Conservation (phyloP, 2,329 filamentous ascomycete species). For the Macrophomina pseudophaseolina region DNA sequence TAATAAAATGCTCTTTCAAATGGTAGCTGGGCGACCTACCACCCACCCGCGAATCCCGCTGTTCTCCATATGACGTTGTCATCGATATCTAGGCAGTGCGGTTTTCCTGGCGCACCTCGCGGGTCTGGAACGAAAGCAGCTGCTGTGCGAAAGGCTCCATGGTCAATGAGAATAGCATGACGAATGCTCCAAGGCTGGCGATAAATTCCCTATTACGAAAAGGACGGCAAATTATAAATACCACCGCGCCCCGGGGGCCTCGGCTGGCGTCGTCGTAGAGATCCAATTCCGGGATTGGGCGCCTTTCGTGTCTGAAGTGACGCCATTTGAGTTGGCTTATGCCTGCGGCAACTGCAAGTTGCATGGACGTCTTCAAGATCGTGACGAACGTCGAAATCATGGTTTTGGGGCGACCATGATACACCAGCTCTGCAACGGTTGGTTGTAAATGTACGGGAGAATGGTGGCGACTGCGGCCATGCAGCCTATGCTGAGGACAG, state of each 20-base stretch:
- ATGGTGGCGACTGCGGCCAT: slow-evolving; percentile 24
- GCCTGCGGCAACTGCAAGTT: slow-evolving; percentile 38
- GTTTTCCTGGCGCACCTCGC: neutral
- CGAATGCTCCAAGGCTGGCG: neutral
- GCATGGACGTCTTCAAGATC: slow-evolving; percentile 37
- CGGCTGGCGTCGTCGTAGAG: neutral
- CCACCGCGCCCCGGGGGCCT: neutral
- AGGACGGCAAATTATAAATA: neutral
- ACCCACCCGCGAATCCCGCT: too few species aligned
- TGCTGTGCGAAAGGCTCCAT: slow-evolving; percentile 2
- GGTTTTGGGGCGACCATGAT: slow-evolving; percentile 36
- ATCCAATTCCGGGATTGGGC: neutral
- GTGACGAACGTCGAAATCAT: slow-evolving; percentile 43
- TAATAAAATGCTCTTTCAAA: neutral
- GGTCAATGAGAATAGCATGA: neutral
- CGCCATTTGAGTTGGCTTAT: slow-evolving; percentile 47
- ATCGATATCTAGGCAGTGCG: neutral
- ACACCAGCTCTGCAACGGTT: slow-evolving; percentile 25
- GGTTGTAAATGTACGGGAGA: slow-evolving; percentile 24
- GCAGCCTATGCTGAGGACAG: slow-evolving; percentile 26
- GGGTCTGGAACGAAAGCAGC: neutral
- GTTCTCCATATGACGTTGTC: neutral
- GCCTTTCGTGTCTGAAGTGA: slow-evolving; percentile 30
- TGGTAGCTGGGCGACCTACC: neutral
- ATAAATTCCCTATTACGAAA: neutral